Evolutionary conservation across 2,329 filamentous ascomycete species (phyloP), one percentile per base, ranked within the genome.

Genomic region (Rachicladosporium sp.): DNA sequence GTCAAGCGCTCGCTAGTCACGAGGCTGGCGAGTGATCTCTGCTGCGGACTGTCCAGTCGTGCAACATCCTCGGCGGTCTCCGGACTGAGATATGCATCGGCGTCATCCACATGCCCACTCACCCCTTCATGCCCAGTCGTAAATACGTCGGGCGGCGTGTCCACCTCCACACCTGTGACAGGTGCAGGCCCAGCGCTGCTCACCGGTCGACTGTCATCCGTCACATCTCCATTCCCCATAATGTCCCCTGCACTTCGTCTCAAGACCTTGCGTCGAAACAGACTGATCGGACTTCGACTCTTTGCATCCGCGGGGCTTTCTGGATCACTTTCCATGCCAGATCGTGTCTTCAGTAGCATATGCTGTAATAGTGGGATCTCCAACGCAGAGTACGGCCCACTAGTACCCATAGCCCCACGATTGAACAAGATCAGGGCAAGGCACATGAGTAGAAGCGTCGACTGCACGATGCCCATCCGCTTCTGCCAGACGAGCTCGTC

Each of bases 401-500:
- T 53, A 33, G 43, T 49, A n/a, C 45, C 42, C 33, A 48, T 44
- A 27, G 23, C 23, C 34, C 48, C 45, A n/a, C 64, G 48, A 3
- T 62, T 65, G 57, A 96, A 95, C 30, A 96, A 79, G 13, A 95
- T 84, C 1, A 98, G 71, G 0, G 83, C 79, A 7, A 98, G 74
- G 51, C 87, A 94, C 34, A 89, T 77, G 1, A 96, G 73, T 4
- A 96, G 73, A 6, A 98, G 71, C 4, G 93, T 76, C 35, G 83
- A 87, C 60, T 96, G 91, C 29, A 94, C 75, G 42, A 96, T 91
- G 4, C 84, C 84, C 78, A 96, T 93, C 44, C 89, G 76, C 63
- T 95, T 95, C 61, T 79, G 75, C 57, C 75, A 79, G 1, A 80
- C 70, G 2, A 96, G 76, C 61, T 98, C 91, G 53, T 96, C 89